Conservation (phyloP, 2,329 filamentous ascomycete genomes). For the Pseudogymnoascus sp. region DNA sequence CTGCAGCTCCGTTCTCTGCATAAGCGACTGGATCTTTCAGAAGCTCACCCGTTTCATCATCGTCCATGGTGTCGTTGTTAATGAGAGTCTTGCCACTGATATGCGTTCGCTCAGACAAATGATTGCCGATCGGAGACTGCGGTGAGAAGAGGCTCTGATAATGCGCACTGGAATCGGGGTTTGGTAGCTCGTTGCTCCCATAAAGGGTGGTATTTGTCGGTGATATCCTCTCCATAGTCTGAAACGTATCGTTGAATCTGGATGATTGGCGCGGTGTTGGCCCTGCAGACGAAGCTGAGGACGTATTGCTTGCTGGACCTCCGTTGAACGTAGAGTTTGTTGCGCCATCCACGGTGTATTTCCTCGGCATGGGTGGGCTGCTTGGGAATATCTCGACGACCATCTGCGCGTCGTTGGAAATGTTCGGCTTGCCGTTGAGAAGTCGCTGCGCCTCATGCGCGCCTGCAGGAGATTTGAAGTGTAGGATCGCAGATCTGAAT, state of each 20-base stretch:
- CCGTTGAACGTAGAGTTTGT: constrained; percentile 14
- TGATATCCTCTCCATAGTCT: constrained; percentile 35
- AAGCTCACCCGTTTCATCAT: constrained; percentile 65
- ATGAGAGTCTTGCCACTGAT: constrained; percentile 65
- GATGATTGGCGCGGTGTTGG: constrained; percentile 3
- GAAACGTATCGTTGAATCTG: constrained; percentile 50
- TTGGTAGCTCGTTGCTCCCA: constrained; percentile 51
- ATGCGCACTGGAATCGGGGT: constrained; percentile 43
- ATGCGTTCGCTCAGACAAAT: constrained; percentile 48
- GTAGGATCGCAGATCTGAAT: constrained; percentile 44
- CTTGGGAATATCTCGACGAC: constrained; percentile 48
- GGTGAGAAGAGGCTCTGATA: constrained; percentile 63
- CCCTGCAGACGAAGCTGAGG: constrained; percentile 20
- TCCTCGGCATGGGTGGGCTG: constrained; percentile 30
- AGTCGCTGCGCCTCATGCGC: constrained; percentile 50
- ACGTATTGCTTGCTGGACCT: constrained; percentile 29
- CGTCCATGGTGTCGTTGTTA: constrained; percentile 57
- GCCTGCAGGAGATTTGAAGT: constrained; percentile 44
- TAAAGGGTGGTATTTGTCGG: constrained; percentile 49
- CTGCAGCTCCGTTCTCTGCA: constrained; percentile 58
- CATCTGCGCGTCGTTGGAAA: constrained; percentile 43
- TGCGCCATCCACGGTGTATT: constrained; percentile 44
- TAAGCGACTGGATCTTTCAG: constrained; percentile 65
- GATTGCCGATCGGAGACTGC: constrained; percentile 64
- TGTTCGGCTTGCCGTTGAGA: constrained; percentile 47